Conservation (phyloP, 1,284 basidiomycete genomes). For the Schizophyllum amplum region DNA sequence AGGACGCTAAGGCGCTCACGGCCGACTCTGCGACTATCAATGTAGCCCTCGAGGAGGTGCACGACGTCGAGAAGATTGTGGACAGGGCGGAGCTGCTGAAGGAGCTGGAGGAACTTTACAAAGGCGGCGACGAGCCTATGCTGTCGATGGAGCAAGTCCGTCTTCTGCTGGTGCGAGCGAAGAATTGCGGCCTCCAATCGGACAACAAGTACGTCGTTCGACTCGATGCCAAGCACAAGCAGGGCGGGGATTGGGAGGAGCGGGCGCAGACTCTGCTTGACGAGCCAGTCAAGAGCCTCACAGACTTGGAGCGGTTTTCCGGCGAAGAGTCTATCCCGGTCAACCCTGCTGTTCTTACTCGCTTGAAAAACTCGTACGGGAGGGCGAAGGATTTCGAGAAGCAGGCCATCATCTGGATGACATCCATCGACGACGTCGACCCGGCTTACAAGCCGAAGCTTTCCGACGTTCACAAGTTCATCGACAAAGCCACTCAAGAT, state of each 20-base stretch:
- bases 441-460: conserved; percentile 43
- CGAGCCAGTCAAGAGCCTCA: conserved; percentile 60
- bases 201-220: conserved; percentile 54
- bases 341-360: conserved; percentile 51
- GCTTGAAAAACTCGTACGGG: conserved; percentile 46
- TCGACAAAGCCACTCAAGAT: conserved; percentile 64
- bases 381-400: conserved; percentile 72
- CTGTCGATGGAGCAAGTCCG: conserved; percentile 65
- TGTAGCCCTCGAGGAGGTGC: conserved; percentile 68
- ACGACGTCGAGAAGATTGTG: conserved; percentile 70
- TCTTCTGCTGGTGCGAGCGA: conserved; percentile 56
- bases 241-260: conserved; percentile 66
- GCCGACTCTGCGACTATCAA: conserved; percentile 66
- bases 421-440: conserved; percentile 36
- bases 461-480: conserved; percentile 57
- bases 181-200: conserved; percentile 52
- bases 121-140: conserved; percentile 29
- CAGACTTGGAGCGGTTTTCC: conserved; percentile 61
- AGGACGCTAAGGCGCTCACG: conserved; percentile 64
- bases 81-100: conserved; percentile 60
- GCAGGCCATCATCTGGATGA: conserved; percentile 63
- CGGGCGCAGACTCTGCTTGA: conserved; percentile 53
- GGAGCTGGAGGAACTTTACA: conserved; percentile 42
- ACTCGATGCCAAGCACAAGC: conserved; percentile 48
- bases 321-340: conserved; percentile 53